Conservation (phyloP, 2,329 filamentous ascomycete genomes). For the Lasiodiplodia hormozganensis region DNA sequence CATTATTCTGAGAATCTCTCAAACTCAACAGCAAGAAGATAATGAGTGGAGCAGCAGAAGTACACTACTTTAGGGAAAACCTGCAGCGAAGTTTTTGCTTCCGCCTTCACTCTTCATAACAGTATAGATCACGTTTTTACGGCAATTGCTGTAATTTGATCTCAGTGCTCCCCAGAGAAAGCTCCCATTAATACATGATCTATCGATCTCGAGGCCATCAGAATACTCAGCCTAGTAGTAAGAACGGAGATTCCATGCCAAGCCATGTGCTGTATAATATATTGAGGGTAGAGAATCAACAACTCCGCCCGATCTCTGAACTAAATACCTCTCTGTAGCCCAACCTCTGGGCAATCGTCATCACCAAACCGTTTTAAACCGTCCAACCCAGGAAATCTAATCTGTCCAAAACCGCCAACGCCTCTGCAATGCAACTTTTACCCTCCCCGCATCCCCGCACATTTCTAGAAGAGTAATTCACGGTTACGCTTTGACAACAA, state of each 20-base stretch:
- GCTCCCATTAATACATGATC: neutral
- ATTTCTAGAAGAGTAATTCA: neutral
- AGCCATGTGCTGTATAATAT: neutral
- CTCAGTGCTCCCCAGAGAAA: neutral
- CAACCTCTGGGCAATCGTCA: neutral
- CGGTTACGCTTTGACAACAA: neutral
- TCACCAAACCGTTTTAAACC: neutral
- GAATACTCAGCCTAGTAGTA: neutral
- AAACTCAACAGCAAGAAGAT: neutral
- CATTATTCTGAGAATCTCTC: no score
- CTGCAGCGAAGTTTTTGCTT: neutral
- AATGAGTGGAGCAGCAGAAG: neutral
- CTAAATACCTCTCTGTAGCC: neutral
- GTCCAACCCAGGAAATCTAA: conserved; percentile 6
- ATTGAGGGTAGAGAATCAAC: conserved; percentile 6
- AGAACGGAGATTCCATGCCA: neutral
- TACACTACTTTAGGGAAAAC: neutral
- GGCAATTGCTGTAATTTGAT: neutral
- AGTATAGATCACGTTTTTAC: neutral
- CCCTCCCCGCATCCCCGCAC: neutral
- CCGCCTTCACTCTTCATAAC: neutral
- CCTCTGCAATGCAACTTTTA: conserved; percentile 20
- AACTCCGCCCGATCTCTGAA: neutral
- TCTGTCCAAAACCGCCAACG: conserved; percentile 24
- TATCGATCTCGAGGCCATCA: neutral